Evolutionary conservation across 192 early-diverging fungal species (phyloP).

Genomic region (Phycomyces blakesleeanus): DNA sequence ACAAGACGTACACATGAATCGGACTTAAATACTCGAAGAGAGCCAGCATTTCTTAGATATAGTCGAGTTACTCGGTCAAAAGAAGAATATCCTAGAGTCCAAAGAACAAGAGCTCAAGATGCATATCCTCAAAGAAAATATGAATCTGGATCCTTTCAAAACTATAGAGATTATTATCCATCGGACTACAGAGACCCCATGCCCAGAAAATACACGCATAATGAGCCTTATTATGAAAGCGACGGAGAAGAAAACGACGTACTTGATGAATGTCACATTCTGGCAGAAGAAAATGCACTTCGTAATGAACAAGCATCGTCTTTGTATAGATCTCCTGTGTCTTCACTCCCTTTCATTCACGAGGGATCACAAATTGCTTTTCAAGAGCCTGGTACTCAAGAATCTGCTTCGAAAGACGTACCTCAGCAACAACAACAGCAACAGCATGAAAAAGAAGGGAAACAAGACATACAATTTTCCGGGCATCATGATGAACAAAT

Average conservation of each 20-base stretch:
- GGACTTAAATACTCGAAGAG: not conserved
- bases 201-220: not conserved
- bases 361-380: too few relatives aligned
- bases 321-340: too few relatives aligned
- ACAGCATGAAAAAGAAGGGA: too few relatives aligned
- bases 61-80: not conserved
- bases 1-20: not conserved
- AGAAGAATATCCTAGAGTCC: not conserved
- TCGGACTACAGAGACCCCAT: not conserved
- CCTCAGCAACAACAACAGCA: too few relatives aligned
- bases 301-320: too few relatives aligned
- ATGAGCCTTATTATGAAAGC: not conserved
- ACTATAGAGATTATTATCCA: too few relatives aligned
- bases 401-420: too few relatives aligned
- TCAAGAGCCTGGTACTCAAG: too few relatives aligned
- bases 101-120: not conserved
- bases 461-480: too few relatives aligned
- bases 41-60: not conserved
- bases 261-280: not conserved
- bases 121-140: not conserved
- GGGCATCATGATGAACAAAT: too few relatives aligned
- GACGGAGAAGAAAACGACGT: not conserved
- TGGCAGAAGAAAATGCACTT: not conserved
- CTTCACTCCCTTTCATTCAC: too few relatives aligned
- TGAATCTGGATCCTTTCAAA: too few relatives aligned